A percentile compares a stretch with the other conserved stretches of the same genome.
These are phyloP conservation scores for Picea engelmannii DNA, from an alignment of 83 land plant genomes.

Conservation along the genomic window DNA sequence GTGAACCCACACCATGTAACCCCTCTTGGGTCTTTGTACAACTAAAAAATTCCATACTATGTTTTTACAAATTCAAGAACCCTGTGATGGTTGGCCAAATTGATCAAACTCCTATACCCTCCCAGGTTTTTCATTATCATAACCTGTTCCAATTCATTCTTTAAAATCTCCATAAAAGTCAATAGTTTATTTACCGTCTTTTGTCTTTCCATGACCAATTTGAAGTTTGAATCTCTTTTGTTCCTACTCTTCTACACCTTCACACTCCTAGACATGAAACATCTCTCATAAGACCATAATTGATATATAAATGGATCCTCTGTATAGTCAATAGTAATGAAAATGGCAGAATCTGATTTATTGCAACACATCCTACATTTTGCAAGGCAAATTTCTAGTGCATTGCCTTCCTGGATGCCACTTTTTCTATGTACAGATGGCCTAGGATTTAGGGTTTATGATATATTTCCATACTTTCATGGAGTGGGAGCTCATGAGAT, in stretches of 20 bases:
- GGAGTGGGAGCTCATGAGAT: too few species aligned
- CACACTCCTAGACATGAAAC: constrained; percentile 37
- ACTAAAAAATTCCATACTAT: constrained; percentile 53
- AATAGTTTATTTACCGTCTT: constrained; percentile 40
- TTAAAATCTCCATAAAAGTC: constrained; percentile 43
- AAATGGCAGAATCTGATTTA: neutral
- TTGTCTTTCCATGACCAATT: constrained; percentile 49
- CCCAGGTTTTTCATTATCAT: constrained; percentile 33
- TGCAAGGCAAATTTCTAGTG: neutral
- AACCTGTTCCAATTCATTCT: constrained; percentile 54
- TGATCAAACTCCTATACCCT: constrained; percentile 35
- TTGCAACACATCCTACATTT: neutral
- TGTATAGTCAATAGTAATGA: neutral
- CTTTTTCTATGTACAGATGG: neutral
- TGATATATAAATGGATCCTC: neutral
- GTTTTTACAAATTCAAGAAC: constrained; percentile 51
- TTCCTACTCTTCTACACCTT: constrained; percentile 60
- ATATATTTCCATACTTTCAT: neutral
- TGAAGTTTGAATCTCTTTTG: constrained; percentile 51
- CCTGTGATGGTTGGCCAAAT: constrained; percentile 45
- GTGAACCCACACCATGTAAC: constrained; percentile 65
- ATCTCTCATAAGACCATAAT: constrained; percentile 15
- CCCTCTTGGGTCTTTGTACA: constrained; percentile 52
- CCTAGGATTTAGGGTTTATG: constrained; percentile 1
- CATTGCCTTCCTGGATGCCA: neutral